These are phyloP conservation scores for Luffa aegyptiaca DNA, from an alignment of 306 rosid genomes.

Conservation along the genomic window DNA sequence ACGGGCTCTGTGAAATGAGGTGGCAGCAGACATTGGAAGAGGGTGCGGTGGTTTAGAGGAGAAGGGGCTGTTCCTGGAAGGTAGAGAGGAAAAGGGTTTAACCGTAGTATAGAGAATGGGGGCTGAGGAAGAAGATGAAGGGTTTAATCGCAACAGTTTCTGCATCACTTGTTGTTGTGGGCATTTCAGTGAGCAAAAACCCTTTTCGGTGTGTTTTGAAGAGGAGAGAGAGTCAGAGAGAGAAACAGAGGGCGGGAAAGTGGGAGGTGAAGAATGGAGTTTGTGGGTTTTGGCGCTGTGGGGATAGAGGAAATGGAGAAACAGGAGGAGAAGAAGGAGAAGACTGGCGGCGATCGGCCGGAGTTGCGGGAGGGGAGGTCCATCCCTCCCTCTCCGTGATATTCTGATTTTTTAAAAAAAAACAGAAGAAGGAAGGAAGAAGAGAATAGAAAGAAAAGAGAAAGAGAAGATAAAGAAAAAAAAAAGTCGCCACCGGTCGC, in stretches of 20 bases:
- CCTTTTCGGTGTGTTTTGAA: neutral
- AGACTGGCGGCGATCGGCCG: too few relatives aligned
- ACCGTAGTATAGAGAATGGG: constrained; percentile 32
- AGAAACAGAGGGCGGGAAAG: neutral
- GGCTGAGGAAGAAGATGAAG: constrained; percentile 21
- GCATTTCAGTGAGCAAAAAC: constrained; percentile 39
- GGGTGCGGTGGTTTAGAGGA: neutral
- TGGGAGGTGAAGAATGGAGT: neutral
- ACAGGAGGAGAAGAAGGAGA: neutral
- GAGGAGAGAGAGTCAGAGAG: neutral
- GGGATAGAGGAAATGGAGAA: neutral
- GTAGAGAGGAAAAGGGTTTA: constrained; percentile 15
- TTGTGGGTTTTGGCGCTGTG: neutral
- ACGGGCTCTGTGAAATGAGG: constrained; percentile 11
- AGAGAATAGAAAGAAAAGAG: too few relatives aligned
- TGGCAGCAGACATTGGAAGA: constrained; percentile 25
- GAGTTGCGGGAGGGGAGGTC: too few relatives aligned
- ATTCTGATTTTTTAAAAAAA: too few relatives aligned
- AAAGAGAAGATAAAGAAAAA: too few relatives aligned
- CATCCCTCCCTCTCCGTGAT: too few relatives aligned
- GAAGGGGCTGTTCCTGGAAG: neutral
- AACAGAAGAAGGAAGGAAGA: too few relatives aligned
- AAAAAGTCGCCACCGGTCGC: too few relatives aligned
- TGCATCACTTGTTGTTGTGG: constrained; percentile 41
- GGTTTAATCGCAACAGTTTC: constrained; percentile 51